Base-by-base conservation (phyloP, 192 early-diverging fungal species). In the Backusella macrospora region DNA sequence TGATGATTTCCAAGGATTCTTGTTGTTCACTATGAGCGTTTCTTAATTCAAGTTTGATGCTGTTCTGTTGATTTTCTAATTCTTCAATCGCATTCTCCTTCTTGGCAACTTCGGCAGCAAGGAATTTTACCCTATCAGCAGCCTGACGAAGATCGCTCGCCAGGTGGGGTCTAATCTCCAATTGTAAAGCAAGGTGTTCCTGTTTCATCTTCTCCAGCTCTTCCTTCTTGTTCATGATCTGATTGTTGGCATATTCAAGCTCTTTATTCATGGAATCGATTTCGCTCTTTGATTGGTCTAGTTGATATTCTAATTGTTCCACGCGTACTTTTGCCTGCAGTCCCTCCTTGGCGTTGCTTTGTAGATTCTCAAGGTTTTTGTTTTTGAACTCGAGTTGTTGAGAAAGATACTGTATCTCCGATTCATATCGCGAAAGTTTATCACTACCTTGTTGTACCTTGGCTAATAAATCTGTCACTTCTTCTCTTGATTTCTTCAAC, bases 261-360 rank as follows among this genome's bases (percentile, higher is more conserved):
- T 59, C 52, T 5, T 59, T 59, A n/a, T 59, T 59, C 52, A 59
- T 59, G 12, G 21, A 18, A 4, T 59, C 52, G 9, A 59, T 59
- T 10, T 59, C 52, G 10, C 16, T 12, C 52, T 59, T 59, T 23
- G 52, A 59, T 59, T 59, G 52, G 21, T 59, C 26, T 1, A 59
- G 12, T 26, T 59, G 21, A 26, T 59, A 59, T 59, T 59, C 52
- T 9, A 59, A 23, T n/a, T 59, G 52, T 8, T 59, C 52, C 5
- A 59, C 52, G 26, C 52, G 52, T 23, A 59, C 10, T 7, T 59
- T 59, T 18, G 52, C 52, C 8, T 59, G 52, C 5, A 59, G 26
- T 59, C 52, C 52, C 26, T 59, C 52, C 26, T 23, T 59, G 52
- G 52, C 52, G 3, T 59, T 59, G 21, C 21, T 59, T 59, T 59